phyloP scores from a whole-genome alignment of 352 stramenopile genomes.

The Phytophthora fragariae region DNA sequence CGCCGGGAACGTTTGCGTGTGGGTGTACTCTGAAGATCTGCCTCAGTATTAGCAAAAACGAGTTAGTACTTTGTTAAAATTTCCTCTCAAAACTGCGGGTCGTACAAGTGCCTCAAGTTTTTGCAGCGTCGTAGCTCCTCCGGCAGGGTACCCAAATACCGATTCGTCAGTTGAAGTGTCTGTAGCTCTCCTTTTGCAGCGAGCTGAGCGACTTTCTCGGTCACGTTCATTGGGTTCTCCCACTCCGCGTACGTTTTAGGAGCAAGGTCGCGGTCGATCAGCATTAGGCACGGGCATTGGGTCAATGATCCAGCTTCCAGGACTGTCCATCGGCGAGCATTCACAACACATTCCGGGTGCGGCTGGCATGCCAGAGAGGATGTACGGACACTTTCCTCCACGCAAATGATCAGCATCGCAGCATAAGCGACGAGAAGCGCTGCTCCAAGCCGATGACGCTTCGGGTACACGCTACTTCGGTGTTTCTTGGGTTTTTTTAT shows the following conservation, averaged over 20 bases:
- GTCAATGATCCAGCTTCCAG: background rate
- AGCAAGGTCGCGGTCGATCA: background rate
- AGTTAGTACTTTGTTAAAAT: background rate
- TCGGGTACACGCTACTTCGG: background rate
- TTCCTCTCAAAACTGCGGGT: slow-evolving; percentile 24
- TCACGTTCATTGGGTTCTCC: background rate
- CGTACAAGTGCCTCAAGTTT: background rate
- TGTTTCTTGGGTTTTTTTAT: background rate
- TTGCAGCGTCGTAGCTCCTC: slow-evolving; percentile 19
- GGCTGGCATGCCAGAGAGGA: background rate
- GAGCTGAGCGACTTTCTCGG: background rate
- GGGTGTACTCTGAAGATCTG: slow-evolving; percentile 35
- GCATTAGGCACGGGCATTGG: background rate
- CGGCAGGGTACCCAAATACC: slow-evolving; percentile 28
- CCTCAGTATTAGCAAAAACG: too few relatives aligned
- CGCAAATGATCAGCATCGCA: background rate
- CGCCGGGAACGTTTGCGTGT: slow-evolving; percentile 14
- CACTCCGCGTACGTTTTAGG: background rate
- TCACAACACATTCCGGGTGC: background rate
- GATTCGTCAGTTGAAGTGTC: slow-evolving; percentile 21
- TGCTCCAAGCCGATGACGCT: background rate
- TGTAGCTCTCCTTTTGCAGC: background rate
- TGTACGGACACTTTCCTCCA: slow-evolving; percentile 1
- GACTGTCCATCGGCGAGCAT: background rate
- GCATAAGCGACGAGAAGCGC: background rate